Evolutionary conservation across 208 protist genomes (phyloP), one percentile per base, ranked within the genome.

Genomic region (Acanthamoeba culbertsoni): DNA sequence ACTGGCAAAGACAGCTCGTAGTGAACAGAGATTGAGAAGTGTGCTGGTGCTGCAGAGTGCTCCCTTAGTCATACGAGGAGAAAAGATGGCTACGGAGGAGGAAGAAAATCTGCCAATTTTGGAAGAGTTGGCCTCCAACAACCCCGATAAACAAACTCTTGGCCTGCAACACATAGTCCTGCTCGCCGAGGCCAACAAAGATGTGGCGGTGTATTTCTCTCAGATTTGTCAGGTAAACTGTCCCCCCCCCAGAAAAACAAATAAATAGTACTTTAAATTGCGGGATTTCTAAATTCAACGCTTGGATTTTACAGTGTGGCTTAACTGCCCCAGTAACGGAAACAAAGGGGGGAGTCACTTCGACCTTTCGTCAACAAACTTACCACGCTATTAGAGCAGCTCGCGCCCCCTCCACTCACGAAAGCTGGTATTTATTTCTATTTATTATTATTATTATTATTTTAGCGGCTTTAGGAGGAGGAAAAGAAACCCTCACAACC

Each of bases 101-200:
- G 77, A 88, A 62, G 77, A 88, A 37, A 55, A 55, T 37, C 53
- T 88, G 33, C 28, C 45, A 40, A 53, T 88, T 35, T 26, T 28
- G 3, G 77, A 88, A 20, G 77, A 88, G 31, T 46, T 88, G 77
- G 45, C 46, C 2, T 57, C 77, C 10, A 65, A 16, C 28, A 88
- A 33, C 20, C 28, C n/a, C 1, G 77, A 88, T 62, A 88, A 88
- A 26, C 48, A 65, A 33, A 14, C 77, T 1, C 77, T 88, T 8
- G 77, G 77, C 20, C 53, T 88, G 16, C 77, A 88, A 43, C 77
- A 88, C n/a, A 62, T 88, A 8, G 37, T 88, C 4, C 26, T 45
- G 28, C 45, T 88, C 7, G 77, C 77, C 7, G 77, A 88, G 42
- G 77, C 77, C 48, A 63, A 88, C 77, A 88, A 88, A n/a, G 77